Evolutionary conservation across 192 early-diverging fungal species (phyloP).

Genomic region (Rhizoclosmatium globosum): DNA sequence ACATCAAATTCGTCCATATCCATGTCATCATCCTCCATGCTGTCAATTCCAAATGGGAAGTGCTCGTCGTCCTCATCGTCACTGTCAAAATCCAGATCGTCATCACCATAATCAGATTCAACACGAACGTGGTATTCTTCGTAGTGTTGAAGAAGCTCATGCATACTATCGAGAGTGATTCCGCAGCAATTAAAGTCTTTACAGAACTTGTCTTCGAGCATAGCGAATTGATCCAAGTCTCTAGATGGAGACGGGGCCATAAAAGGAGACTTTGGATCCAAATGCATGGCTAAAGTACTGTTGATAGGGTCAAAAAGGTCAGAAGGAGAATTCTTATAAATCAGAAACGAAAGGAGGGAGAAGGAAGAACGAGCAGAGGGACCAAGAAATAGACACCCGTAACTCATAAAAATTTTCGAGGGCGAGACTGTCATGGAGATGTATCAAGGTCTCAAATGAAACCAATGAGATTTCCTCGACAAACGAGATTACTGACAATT

Average conservation of each 20-base stretch:
- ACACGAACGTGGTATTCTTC: slow-evolving; percentile 93
- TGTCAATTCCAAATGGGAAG: slow-evolving; percentile 51
- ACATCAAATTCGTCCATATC: slow-evolving; percentile 49
- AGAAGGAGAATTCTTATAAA: neutral
- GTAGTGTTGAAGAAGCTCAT: slow-evolving; percentile 95
- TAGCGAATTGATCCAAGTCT: slow-evolving; percentile 60
- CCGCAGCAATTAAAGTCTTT: slow-evolving; percentile 97
- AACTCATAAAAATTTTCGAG: neutral
- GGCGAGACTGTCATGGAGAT: neutral
- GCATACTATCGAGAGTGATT: slow-evolving; percentile 84
- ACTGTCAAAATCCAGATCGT: slow-evolving; percentile 74
- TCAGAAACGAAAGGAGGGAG: neutral
- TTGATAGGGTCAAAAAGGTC: neutral
- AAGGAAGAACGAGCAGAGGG: slow-evolving; percentile 2
- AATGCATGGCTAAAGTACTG: slow-evolving; percentile 17
- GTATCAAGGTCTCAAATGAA: no score
- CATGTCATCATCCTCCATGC: slow-evolving; percentile 54
- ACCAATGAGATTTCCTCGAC: no score
- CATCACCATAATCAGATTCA: slow-evolving; percentile 81
- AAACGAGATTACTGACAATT: no score
- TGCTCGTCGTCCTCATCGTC: slow-evolving; percentile 71
- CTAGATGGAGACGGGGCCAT: slow-evolving; percentile 46
- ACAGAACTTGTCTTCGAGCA: slow-evolving; percentile 89
- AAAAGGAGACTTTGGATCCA: slow-evolving; percentile 44
- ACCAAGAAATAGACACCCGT: neutral